Conservation (phyloP, 148 eudicot genomes). For the Chenopodium formosanum region DNA sequence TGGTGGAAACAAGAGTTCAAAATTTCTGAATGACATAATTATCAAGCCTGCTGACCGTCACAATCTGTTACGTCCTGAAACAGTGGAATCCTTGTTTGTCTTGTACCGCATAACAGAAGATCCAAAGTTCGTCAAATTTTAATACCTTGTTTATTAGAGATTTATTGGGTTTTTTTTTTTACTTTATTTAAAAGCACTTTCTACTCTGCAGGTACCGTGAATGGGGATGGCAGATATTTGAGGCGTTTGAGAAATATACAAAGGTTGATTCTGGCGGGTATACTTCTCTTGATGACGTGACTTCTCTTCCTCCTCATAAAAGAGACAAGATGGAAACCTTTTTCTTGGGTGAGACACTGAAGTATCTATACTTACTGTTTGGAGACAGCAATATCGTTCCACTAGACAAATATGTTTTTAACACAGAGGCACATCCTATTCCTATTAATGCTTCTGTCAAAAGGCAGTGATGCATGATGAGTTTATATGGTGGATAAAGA, state of each 20-base stretch:
- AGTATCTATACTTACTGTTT: conserved; percentile 76
- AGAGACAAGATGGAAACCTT: conserved; percentile 99
- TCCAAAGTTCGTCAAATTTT: conserved; percentile 59
- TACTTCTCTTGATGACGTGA: conserved; percentile 92
- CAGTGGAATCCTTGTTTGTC: conserved; percentile 87
- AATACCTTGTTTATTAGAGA: neutral
- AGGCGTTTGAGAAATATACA: conserved; percentile 91
- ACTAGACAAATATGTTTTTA: conserved; percentile 75
- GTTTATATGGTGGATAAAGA: neutral
- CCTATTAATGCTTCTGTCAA: conserved; percentile 45
- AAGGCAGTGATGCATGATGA: conserved; percentile 29
- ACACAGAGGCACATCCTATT: conserved; percentile 95
- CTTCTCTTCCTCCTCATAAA: conserved; percentile 69
- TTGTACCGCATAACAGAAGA: conserved; percentile 92
- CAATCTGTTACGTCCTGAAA: conserved; percentile 97
- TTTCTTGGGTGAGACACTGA: conserved; percentile 92
- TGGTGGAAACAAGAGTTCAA: conserved; percentile 90
- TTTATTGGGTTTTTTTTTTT: conserved; percentile 5
- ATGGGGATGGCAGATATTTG: conserved; percentile 97
- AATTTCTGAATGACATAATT: conserved; percentile 68
- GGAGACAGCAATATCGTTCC: conserved; percentile 54
- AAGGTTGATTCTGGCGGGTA: conserved; percentile 92
- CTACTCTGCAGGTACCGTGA: conserved; percentile 71
- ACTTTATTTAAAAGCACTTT: conserved; percentile 9
- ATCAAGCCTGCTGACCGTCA: conserved; percentile 85